Evolutionary conservation across 345 rosid species (phyloP).

Genomic region (Acer saccharum): DNA sequence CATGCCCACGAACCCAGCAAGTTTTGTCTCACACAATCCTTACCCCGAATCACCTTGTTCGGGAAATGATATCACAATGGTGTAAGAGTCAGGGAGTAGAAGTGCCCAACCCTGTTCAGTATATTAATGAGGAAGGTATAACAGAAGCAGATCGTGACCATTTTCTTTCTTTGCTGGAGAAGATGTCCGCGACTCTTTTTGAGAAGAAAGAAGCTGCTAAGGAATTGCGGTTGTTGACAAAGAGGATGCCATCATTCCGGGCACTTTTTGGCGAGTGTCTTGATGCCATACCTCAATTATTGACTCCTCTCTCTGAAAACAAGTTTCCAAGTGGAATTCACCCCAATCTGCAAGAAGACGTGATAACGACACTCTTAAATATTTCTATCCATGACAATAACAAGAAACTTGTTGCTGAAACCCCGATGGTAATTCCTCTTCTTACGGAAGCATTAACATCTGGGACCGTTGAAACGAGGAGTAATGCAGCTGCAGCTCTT

Average conservation of each 20-base stretch:
- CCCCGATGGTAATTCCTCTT: constrained; percentile 69
- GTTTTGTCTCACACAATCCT: constrained; percentile 74
- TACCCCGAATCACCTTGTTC: constrained; percentile 68
- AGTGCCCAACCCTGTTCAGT: constrained; percentile 36
- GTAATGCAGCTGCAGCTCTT: constrained; percentile 93
- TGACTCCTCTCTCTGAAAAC: constrained; percentile 52
- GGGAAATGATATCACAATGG: constrained; percentile 88
- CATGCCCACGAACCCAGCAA: constrained; percentile 86
- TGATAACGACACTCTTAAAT: constrained; percentile 83
- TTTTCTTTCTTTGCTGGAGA: constrained; percentile 61
- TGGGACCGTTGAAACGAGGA: constrained; percentile 68
- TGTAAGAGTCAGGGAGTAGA: constrained; percentile 64
- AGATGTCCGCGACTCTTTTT: constrained; percentile 50
- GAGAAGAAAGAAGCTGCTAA: constrained; percentile 81
- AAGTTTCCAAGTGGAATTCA: constrained; percentile 38
- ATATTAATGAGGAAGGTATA: constrained; percentile 48
- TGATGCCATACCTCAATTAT: constrained; percentile 61
- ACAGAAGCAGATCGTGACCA: constrained; percentile 62
- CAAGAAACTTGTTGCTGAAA: constrained; percentile 88
- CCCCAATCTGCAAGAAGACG: constrained; percentile 81
- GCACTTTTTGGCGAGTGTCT: constrained; percentile 68
- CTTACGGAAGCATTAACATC: constrained; percentile 70
- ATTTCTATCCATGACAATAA: constrained; percentile 91
- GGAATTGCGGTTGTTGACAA: constrained; percentile 76
- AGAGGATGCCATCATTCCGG: constrained; percentile 69